These are phyloP conservation scores for Tubosaeta sp. DNA, from an alignment of 768 basidiomycete species.

Conservation along the genomic window DNA sequence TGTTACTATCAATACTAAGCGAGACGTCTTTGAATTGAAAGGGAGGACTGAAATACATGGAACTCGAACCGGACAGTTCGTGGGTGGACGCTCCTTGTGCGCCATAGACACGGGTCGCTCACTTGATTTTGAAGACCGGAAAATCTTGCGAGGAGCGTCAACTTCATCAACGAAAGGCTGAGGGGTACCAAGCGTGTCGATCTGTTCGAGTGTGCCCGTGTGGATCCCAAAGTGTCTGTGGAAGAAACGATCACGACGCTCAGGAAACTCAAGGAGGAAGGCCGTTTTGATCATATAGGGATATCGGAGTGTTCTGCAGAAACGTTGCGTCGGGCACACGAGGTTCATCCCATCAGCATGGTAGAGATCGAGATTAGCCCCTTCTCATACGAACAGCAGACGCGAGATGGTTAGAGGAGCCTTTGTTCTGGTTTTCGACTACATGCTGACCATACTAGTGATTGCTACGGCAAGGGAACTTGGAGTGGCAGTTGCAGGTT, in stretches of 20 bases:
- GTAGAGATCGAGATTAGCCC: slow-evolving; percentile 69
- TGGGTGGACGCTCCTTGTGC: slow-evolving; percentile 14
- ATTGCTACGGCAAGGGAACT: slow-evolving; percentile 52
- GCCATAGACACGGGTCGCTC: no score
- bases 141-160: slow-evolving; percentile 46
- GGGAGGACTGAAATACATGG: neutral
- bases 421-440: neutral
- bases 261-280: slow-evolving; percentile 32
- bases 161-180: slow-evolving; percentile 40
- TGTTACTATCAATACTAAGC: neutral
- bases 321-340: slow-evolving; percentile 39
- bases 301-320: slow-evolving; percentile 47
- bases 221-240: slow-evolving; percentile 40
- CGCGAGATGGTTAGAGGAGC: neutral
- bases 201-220: slow-evolving; percentile 51
- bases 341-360: slow-evolving; percentile 48
- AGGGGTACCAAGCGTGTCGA: slow-evolving; percentile 54
- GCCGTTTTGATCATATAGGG: slow-evolving; percentile 46
- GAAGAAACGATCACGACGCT: slow-evolving; percentile 45
- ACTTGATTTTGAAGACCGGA: slow-evolving; percentile 21
- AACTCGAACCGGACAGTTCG: slow-evolving; percentile 21
- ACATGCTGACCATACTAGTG: slow-evolving; percentile 27
- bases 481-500: slow-evolving; percentile 54
- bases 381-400: slow-evolving; percentile 45
- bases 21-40: neutral